Percentiles rank a stretch among this genome's conserved stretches.
Evolutionary conservation across 23 red algal species (phyloP).

Genomic region (Gracilaria vermiculophylla): DNA sequence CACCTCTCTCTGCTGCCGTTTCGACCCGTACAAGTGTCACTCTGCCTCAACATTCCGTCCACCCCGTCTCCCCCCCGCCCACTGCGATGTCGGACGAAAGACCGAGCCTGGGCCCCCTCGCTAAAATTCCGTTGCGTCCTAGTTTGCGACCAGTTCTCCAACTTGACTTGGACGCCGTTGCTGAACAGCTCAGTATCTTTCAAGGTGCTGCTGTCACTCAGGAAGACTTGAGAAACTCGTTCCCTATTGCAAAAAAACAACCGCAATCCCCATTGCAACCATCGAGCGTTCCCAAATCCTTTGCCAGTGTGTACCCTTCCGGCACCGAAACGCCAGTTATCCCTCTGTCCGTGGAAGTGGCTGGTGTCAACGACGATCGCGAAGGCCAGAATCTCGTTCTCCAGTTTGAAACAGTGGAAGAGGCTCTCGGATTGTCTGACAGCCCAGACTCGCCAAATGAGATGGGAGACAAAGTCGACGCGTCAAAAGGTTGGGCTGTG

Average conservation of each 20-base stretch:
- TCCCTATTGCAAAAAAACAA: not conserved
- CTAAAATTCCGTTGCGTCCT: not conserved
- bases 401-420: too few relatives aligned
- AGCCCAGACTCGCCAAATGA: too few relatives aligned
- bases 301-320: not conserved
- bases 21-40: not conserved
- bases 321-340: not conserved
- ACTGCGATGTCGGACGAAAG: not conserved
- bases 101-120: not conserved
- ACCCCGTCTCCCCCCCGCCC: not conserved
- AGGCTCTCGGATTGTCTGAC: too few relatives aligned
- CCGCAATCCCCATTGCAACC: not conserved
- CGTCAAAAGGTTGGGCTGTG: too few relatives aligned
- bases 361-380: too few relatives aligned
- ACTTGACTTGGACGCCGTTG: conserved; percentile 7
- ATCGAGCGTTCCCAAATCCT: not conserved
- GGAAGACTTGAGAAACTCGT: not conserved
- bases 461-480: too few relatives aligned
- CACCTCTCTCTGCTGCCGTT: not conserved
- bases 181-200: not conserved
- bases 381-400: too few relatives aligned
- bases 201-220: not conserved
- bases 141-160: not conserved
- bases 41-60: not conserved
- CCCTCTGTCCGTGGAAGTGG: not conserved